These are phyloP conservation scores for Leishmania lainsoni DNA, from an alignment of 208 protist species.

Conservation along the genomic window DNA sequence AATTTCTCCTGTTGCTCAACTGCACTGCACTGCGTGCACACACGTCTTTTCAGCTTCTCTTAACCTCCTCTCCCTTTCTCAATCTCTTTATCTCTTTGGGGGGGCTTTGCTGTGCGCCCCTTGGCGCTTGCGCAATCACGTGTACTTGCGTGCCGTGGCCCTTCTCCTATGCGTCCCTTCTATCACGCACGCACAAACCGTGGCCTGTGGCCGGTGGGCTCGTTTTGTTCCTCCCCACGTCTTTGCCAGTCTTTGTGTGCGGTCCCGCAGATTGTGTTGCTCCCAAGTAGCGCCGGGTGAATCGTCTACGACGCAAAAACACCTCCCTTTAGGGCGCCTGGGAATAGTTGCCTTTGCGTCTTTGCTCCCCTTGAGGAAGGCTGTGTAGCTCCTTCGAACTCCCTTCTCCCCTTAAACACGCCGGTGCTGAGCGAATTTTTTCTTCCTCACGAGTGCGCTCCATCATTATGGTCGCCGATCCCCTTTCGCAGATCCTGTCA, in stretches of 20 bases:
- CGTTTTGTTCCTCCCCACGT: not conserved
- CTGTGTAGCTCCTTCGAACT: not conserved
- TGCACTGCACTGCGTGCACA: not conserved
- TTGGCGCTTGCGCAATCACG: not conserved
- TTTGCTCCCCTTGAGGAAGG: not conserved
- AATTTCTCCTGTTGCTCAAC: not conserved
- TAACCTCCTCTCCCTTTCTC: not conserved
- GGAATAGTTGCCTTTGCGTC: not conserved
- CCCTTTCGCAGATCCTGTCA: conserved; percentile 28
- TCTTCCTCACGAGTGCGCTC: not conserved
- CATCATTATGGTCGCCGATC: conserved; percentile 27
- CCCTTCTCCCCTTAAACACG: not conserved
- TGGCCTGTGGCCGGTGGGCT: not conserved
- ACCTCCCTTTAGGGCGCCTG: not conserved
- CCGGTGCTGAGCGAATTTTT: not conserved
- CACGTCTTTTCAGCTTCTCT: not conserved
- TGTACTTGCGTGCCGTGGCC: not conserved
- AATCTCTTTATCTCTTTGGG: not conserved
- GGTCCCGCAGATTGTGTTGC: not conserved
- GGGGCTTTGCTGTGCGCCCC: not conserved
- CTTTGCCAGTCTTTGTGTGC: not conserved
- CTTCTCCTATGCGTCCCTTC: not conserved
- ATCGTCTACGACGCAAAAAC: not conserved
- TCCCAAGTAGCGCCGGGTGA: not conserved
- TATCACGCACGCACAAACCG: not conserved